Conservation (phyloP, 208 protist species). For the Crithidia expoeki region DNA sequence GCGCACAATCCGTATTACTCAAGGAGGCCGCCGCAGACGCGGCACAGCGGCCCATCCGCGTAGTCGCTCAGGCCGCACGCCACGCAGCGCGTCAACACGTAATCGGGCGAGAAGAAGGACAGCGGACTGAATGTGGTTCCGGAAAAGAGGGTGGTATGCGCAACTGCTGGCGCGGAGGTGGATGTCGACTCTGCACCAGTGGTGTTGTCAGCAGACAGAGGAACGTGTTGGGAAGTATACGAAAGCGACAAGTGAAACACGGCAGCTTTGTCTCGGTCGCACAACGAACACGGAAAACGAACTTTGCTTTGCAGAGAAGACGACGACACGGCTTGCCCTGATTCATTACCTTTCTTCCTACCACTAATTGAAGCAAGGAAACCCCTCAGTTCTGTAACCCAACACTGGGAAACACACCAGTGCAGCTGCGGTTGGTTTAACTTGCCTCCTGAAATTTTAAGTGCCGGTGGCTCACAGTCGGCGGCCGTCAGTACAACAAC, state of each 20-base stretch:
- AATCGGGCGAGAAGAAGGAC: constrained; percentile 57
- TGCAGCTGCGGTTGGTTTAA: constrained; percentile 13
- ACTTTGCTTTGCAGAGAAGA: not conserved
- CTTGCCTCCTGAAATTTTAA: not conserved
- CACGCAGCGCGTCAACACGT: constrained; percentile 64
- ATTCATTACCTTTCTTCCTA: not conserved
- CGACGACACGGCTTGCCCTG: not conserved
- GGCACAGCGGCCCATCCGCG: constrained; percentile 59
- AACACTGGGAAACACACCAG: constrained; percentile 40
- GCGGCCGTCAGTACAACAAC: constrained; percentile 14
- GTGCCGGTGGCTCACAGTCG: constrained; percentile 2
- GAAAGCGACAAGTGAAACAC: constrained; percentile 34
- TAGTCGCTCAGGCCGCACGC: constrained; percentile 71
- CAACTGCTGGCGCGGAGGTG: constrained; percentile 17
- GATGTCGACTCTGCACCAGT: not conserved
- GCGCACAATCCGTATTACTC: constrained; percentile 18
- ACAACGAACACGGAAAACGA: constrained; percentile 66
- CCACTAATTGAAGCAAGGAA: constrained; percentile 28
- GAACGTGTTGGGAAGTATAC: constrained; percentile 30
- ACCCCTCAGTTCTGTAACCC: constrained; percentile 27
- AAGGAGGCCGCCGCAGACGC: constrained; percentile 76
- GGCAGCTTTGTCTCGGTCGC: constrained; percentile 33
- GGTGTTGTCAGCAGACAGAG: not conserved
- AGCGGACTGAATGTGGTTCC: constrained; percentile 70
- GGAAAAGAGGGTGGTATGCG: constrained; percentile 83